Conservation (phyloP, 2,329 filamentous ascomycete species). For the Claviceps sp. region DNA sequence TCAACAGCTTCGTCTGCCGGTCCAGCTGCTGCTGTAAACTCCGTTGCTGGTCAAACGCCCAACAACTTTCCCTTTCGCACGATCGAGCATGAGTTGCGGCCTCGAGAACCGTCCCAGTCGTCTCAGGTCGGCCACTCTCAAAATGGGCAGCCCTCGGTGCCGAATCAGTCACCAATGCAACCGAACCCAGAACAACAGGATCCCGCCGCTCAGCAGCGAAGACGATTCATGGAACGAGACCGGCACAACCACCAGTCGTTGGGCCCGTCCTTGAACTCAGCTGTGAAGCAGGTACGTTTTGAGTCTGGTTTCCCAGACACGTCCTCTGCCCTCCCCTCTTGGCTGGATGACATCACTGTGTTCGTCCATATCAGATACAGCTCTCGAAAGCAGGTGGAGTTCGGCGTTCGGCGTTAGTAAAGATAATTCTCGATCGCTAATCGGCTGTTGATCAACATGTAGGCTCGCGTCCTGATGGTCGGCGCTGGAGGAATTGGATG, state of each 20-base stretch:
- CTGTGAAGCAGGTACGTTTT: slow-evolving; percentile 54
- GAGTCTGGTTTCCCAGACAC: slow-evolving; percentile 3
- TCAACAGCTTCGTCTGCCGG: slow-evolving; percentile 1
- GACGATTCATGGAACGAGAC: slow-evolving; percentile 30
- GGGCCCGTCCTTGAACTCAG: slow-evolving; percentile 46
- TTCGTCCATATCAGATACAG: not conserved
- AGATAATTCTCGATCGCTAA: not conserved
- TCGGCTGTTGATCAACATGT: not conserved
- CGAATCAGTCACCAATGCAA: slow-evolving; percentile 3
- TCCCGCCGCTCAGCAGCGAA: slow-evolving; percentile 14
- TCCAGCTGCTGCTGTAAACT: slow-evolving; percentile 1
- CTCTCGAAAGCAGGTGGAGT: not conserved
- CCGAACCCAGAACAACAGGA: slow-evolving; percentile 8
- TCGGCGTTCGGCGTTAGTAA: not conserved
- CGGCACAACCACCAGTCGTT: slow-evolving; percentile 51
- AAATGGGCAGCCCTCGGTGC: slow-evolving; percentile 8
- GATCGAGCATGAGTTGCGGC: not conserved
- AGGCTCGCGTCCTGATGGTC: slow-evolving; percentile 85
- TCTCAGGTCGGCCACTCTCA: not conserved
- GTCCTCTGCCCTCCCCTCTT: not conserved
- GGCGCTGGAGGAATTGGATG: slow-evolving; percentile 96
- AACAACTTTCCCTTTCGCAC: not conserved
- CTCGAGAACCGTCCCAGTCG: slow-evolving; percentile 8
- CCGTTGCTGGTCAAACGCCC: not conserved
- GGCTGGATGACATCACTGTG: not conserved